These are phyloP conservation scores for Abrus precatorius DNA, from an alignment of 306 rosid genomes.

Conservation along the genomic window DNA sequence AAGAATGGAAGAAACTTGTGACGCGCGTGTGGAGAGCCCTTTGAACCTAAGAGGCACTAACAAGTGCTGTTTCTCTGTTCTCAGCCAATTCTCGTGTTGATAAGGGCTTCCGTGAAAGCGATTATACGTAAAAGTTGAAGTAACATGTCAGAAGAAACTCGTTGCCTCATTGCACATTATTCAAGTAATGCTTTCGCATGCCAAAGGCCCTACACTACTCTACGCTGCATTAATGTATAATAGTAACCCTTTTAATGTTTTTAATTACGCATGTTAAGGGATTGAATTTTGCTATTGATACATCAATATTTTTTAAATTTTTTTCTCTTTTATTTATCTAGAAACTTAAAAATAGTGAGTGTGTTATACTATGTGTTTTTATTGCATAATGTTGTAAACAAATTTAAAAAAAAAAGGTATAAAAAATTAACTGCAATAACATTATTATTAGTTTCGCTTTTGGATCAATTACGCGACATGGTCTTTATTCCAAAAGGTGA, in stretches of 20 bases:
- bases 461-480: neutral
- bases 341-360: too few species aligned
- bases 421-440: neutral
- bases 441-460: neutral
- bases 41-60: slow-evolving; percentile 13
- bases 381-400: neutral
- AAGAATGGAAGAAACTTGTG: slow-evolving; percentile 22
- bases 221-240: too few species aligned
- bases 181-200: neutral
- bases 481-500: neutral
- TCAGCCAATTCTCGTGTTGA: slow-evolving; percentile 28
- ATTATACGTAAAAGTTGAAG: neutral
- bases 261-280: too few species aligned
- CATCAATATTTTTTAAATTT: too few species aligned
- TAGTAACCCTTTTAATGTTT: too few species aligned
- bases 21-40: neutral
- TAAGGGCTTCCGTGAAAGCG: neutral
- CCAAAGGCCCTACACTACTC: neutral
- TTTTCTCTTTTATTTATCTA: too few species aligned
- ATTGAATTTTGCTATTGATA: too few species aligned
- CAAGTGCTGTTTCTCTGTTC: neutral
- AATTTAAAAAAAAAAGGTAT: neutral
- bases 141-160: slow-evolving; percentile 10
- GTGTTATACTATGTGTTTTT: neutral
- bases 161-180: neutral